These are phyloP conservation scores for Agaricus subrufescens DNA, from an alignment of 768 basidiomycete genomes.

Conservation along the genomic window DNA sequence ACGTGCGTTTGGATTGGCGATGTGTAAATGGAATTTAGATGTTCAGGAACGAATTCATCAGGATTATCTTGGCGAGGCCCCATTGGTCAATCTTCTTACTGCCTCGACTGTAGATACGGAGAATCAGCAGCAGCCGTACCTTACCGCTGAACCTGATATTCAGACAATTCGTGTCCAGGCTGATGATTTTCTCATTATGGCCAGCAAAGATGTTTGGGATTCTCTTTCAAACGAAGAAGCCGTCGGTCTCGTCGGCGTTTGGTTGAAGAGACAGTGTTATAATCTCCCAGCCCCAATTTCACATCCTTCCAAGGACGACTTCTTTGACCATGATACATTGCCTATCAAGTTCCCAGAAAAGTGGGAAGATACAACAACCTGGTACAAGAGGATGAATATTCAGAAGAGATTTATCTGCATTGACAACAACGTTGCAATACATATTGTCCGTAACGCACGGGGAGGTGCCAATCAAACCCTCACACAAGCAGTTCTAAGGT, in stretches of 20 bases:
- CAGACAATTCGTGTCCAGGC: slow-evolving; percentile 35
- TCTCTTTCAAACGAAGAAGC: slow-evolving; percentile 49
- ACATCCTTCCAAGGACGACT: slow-evolving; percentile 8
- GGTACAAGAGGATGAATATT: slow-evolving; percentile 30
- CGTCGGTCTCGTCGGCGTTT: slow-evolving; percentile 47
- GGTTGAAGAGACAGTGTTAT: slow-evolving; percentile 26
- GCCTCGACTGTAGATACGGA: slow-evolving; percentile 12
- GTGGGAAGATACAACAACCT: slow-evolving; percentile 25
- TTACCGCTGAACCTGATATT: slow-evolving; percentile 49
- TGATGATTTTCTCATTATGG: slow-evolving; percentile 52
- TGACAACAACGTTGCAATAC: slow-evolving; percentile 40
- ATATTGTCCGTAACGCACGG: slow-evolving; percentile 45
- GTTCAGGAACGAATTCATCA: slow-evolving; percentile 30
- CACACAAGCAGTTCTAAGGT: slow-evolving; percentile 28
- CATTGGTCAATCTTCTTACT: slow-evolving; percentile 14
- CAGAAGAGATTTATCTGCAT: slow-evolving; percentile 34
- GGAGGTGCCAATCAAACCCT: slow-evolving; percentile 41
- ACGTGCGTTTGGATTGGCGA: slow-evolving; percentile 39
- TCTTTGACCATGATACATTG: slow-evolving; percentile 19
- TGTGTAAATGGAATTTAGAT: slow-evolving; percentile 36
- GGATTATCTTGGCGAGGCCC: slow-evolving; percentile 35
- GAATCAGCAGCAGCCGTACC: slow-evolving; percentile 36
- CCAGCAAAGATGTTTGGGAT: slow-evolving; percentile 50
- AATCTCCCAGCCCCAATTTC: background rate
- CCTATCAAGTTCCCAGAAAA: slow-evolving; percentile 18